These are phyloP conservation scores for Solanum hybrid DNA, from an alignment of 305 asterid species.

Conservation along the genomic window DNA sequence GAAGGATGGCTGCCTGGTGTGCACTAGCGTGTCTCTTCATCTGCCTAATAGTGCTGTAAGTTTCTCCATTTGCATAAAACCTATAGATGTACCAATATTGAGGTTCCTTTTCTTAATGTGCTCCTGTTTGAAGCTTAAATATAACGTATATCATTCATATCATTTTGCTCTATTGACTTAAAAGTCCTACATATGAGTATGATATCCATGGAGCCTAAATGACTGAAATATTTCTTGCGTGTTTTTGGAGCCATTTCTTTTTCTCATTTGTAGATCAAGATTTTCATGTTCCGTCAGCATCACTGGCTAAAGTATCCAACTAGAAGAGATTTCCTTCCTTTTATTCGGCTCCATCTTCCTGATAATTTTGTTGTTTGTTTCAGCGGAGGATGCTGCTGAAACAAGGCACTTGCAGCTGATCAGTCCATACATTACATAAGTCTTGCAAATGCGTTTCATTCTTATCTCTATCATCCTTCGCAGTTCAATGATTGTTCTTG, in stretches of 20 bases:
- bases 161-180: background rate
- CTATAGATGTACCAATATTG: background rate
- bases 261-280: background rate
- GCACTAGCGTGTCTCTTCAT: slow-evolving; percentile 18
- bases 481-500: background rate
- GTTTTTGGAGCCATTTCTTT: background rate
- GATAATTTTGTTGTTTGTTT: background rate
- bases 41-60: background rate
- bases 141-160: background rate
- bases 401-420: background rate
- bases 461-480: background rate
- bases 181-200: background rate
- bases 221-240: background rate
- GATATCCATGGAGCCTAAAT: background rate
- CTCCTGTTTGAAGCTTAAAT: background rate
- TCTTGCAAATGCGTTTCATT: background rate
- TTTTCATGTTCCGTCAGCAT: background rate
- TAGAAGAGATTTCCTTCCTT: background rate
- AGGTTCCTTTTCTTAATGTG: background rate
- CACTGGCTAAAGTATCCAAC: background rate
- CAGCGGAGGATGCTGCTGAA: background rate
- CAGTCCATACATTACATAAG: background rate
- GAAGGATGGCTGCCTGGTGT: slow-evolving; percentile 50
- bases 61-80: background rate
- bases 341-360: background rate